These are phyloP conservation scores for Diplocarpon rosae DNA, from an alignment of 2,329 filamentous ascomycete genomes.

Conservation along the genomic window DNA sequence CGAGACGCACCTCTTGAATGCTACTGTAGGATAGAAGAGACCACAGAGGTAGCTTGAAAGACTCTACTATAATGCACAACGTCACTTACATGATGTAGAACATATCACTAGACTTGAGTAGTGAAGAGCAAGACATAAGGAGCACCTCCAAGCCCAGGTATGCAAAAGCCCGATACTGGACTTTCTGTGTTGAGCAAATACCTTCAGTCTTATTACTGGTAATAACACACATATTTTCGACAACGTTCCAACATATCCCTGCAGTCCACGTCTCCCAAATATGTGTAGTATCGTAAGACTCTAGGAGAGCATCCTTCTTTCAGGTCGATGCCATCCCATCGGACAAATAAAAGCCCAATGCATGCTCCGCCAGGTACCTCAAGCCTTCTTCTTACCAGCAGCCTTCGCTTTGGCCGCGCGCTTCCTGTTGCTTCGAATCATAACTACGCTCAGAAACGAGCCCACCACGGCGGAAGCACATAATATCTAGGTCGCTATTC, in stretches of 20 bases:
- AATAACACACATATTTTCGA: background rate
- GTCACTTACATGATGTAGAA: too few relatives aligned
- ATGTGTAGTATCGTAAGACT: background rate
- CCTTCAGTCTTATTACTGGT: background rate
- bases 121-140: too few relatives aligned
- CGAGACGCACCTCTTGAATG: too few relatives aligned
- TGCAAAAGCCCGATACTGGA: too few relatives aligned
- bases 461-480: slow-evolving; percentile 86
- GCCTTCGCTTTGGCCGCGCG: slow-evolving; percentile 90
- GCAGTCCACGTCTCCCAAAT: background rate
- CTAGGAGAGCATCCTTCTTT: background rate
- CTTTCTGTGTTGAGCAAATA: too few relatives aligned
- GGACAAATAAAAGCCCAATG: too few relatives aligned
- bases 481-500: slow-evolving; percentile 34
- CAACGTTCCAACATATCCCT: background rate
- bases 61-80: too few relatives aligned
- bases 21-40: too few relatives aligned
- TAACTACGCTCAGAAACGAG: slow-evolving; percentile 90
- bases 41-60: too few relatives aligned
- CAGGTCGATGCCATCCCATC: background rate
- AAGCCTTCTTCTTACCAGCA: slow-evolving; percentile 77
- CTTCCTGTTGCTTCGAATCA: slow-evolving; percentile 98
- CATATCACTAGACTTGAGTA: too few relatives aligned
- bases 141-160: too few relatives aligned
- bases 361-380: slow-evolving; percentile 21